Conservation (phyloP, 192 early-diverging fungal species). For the Tieghemiomyces parasiticus region DNA sequence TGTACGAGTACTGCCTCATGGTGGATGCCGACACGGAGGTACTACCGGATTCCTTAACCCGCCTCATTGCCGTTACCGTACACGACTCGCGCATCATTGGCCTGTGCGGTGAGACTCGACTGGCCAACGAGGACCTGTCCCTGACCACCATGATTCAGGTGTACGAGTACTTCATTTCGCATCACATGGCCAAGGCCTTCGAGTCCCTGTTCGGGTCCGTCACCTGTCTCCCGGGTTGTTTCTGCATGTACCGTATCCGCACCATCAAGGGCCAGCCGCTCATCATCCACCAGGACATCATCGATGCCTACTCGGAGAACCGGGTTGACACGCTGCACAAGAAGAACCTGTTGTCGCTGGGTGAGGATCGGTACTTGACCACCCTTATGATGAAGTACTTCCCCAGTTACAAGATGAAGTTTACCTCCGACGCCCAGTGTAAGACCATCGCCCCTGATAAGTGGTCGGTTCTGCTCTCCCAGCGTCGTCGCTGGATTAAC, state of each 20-base stretch:
- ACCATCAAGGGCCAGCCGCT: slow-evolving; percentile 56
- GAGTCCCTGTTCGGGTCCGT: slow-evolving; percentile 70
- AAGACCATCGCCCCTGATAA: slow-evolving; percentile 82
- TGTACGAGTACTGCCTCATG: slow-evolving; percentile 67
- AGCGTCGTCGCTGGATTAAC: slow-evolving; percentile 97
- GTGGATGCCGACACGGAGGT: slow-evolving; percentile 77
- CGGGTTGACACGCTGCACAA: slow-evolving; percentile 90
- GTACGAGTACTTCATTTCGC: slow-evolving; percentile 83
- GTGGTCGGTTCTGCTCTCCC: slow-evolving; percentile 80
- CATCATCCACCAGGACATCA: slow-evolving; percentile 61
- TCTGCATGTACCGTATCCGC: slow-evolving; percentile 73
- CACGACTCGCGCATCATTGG: slow-evolving; percentile 70
- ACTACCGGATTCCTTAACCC: slow-evolving; percentile 68
- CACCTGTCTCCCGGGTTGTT: slow-evolving; percentile 72
- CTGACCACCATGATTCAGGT: slow-evolving; percentile 98
- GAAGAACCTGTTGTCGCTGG: slow-evolving; percentile 91
- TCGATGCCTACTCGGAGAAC: slow-evolving; percentile 82
- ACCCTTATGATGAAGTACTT: slow-evolving; percentile 97
- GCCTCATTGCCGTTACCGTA: slow-evolving; percentile 71
- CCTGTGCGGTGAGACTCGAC: slow-evolving; percentile 86
- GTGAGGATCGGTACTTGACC: slow-evolving; percentile 95
- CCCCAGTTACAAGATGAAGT: slow-evolving; percentile 85
- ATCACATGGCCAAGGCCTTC: slow-evolving; percentile 84
- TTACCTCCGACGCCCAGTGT: slow-evolving; percentile 81
- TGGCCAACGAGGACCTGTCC: slow-evolving; percentile 77